Conservation (phyloP, 345 rosid genomes). For the Cardamine chenopodiifolia region DNA sequence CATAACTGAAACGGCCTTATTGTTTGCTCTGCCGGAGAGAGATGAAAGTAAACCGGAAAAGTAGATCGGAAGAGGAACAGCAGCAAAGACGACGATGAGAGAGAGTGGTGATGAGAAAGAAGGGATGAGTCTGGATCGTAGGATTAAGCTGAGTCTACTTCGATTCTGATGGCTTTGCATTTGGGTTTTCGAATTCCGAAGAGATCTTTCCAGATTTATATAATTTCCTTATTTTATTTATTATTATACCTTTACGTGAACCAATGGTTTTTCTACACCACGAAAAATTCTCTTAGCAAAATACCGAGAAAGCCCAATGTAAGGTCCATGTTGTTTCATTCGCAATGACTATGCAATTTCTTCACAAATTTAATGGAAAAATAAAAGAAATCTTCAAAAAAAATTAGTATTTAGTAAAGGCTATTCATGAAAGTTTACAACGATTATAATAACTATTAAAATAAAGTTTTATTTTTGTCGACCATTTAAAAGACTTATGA, state of each 20-base stretch:
- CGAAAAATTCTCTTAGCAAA: neutral
- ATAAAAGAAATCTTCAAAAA: neutral
- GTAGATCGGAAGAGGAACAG: slow-evolving; percentile 40
- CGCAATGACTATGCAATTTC: neutral
- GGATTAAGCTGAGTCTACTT: slow-evolving; percentile 20
- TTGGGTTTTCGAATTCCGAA: slow-evolving; percentile 26
- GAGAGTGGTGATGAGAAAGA: slow-evolving; percentile 38
- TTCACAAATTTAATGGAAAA: neutral
- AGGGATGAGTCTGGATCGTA: slow-evolving; percentile 40
- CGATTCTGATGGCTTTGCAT: slow-evolving; percentile 41
- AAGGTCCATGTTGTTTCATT: neutral
- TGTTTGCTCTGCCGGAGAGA: slow-evolving; percentile 28
- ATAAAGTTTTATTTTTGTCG: neutral
- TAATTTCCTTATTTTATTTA: neutral
- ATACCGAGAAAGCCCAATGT: neutral
- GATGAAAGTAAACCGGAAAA: slow-evolving; percentile 36
- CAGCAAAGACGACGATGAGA: slow-evolving; percentile 35
- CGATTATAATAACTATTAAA: neutral
- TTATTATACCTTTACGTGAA: slow-evolving; percentile 16
- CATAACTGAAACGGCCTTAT: slow-evolving; percentile 32
- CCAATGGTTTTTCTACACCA: slow-evolving; percentile 1
- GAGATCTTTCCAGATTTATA: slow-evolving; percentile 12
- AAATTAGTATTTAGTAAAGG: neutral
- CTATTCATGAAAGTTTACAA: neutral
- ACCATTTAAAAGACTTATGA: neutral